phyloP scores from a whole-genome alignment of 352 stramenopile species.

The Phytophthora meadii region DNA sequence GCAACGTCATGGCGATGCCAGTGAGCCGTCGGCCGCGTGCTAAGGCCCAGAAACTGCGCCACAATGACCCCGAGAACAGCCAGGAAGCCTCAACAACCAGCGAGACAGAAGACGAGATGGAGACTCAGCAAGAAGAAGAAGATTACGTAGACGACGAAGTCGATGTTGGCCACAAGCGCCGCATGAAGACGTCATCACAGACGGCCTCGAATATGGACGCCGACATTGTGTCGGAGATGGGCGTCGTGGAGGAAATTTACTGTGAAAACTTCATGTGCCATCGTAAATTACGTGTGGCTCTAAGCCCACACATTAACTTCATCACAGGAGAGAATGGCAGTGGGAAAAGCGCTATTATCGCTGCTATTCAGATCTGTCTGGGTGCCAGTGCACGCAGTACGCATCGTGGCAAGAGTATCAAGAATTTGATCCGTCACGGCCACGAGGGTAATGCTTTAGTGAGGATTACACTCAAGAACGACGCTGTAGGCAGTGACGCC shows the following conservation, averaged over 20 bases:
- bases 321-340: slow-evolving; percentile 94
- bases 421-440: slow-evolving; percentile 95
- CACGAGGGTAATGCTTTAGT: slow-evolving; percentile 86
- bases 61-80: slow-evolving; percentile 20
- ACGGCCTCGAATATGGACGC: slow-evolving; percentile 27
- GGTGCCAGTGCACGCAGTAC: slow-evolving; percentile 94
- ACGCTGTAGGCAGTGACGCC: slow-evolving; percentile 85
- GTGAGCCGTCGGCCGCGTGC: slow-evolving; percentile 20
- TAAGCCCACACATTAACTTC: slow-evolving; percentile 88
- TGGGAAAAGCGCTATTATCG: slow-evolving; percentile 97
- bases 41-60: slow-evolving; percentile 36
- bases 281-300: slow-evolving; percentile 88
- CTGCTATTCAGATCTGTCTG: slow-evolving; percentile 97
- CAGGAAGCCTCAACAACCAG: slow-evolving; percentile 31
- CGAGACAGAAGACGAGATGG: slow-evolving; percentile 48
- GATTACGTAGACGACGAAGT: slow-evolving; percentile 26
- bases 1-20: slow-evolving; percentile 23
- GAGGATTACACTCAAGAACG: slow-evolving; percentile 94
- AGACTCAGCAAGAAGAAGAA: slow-evolving; percentile 22
- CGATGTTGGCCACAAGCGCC: slow-evolving; percentile 25
- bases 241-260: slow-evolving; percentile 95
- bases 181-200: slow-evolving; percentile 9
- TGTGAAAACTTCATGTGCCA: slow-evolving; percentile 99
- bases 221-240: slow-evolving; percentile 77
- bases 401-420: slow-evolving; percentile 94